Evolutionary conservation across 2,329 filamentous ascomycete genomes (phyloP).

Genomic region (Phialocephala sp.): DNA sequence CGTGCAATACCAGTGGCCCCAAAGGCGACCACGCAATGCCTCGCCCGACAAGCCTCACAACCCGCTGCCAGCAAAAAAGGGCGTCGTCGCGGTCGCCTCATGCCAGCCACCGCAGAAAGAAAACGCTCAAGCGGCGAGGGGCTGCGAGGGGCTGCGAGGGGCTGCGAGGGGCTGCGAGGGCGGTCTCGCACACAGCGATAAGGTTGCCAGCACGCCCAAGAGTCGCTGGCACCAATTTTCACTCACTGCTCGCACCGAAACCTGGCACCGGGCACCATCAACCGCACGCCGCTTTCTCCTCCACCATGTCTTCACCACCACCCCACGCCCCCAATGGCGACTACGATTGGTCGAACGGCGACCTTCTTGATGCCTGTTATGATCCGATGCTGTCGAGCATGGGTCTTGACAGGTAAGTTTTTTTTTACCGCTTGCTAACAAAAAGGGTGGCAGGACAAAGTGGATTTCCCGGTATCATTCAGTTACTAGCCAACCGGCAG

Average conservation of each 20-base stretch:
- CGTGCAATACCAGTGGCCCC: not conserved
- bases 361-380: slow-evolving; percentile 30
- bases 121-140: not conserved
- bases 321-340: not conserved
- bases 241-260: not conserved
- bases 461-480: too few relatives aligned
- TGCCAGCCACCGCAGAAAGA: not conserved
- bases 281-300: slow-evolving; percentile 28
- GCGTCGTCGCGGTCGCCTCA: not conserved
- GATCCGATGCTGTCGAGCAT: slow-evolving; percentile 24
- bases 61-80: slow-evolving; percentile 11
- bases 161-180: too few relatives aligned
- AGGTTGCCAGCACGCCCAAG: not conserved
- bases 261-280: not conserved
- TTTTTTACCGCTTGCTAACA: slow-evolving; percentile 35
- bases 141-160: too few relatives aligned
- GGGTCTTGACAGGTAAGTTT: slow-evolving; percentile 33
- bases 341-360: slow-evolving; percentile 26
- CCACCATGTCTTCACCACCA: slow-evolving; percentile 28
- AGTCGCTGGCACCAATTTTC: not conserved
- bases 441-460: slow-evolving; percentile 35
- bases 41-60: slow-evolving; percentile 12
- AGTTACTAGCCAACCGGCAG: too few relatives aligned
- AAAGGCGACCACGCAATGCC: not conserved
- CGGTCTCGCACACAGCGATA: not conserved